Evolutionary conservation across 1,139 yeast genomes (phyloP).

Genomic region (Candida dubliniensis): DNA sequence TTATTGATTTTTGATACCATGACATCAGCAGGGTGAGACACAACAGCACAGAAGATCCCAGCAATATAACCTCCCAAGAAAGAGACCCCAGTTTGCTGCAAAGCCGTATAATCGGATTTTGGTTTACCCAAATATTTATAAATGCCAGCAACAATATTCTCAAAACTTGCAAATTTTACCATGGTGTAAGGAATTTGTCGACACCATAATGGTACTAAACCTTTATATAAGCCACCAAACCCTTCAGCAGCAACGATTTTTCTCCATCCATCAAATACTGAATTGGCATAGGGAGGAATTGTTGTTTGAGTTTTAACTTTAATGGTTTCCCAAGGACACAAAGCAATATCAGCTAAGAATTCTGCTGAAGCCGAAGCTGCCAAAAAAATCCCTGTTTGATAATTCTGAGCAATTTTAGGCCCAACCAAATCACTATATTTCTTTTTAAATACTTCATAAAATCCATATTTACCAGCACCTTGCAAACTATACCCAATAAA

Average conservation of each 20-base stretch:
- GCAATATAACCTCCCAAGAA: constrained; percentile 95
- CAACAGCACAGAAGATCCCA: constrained; percentile 91
- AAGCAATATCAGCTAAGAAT: constrained; percentile 80
- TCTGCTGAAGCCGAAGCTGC: constrained; percentile 93
- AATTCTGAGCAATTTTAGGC: constrained; percentile 56
- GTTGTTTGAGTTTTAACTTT: constrained; percentile 93
- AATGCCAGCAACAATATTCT: constrained; percentile 76
- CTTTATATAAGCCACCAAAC: constrained; percentile 73
- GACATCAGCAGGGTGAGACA: constrained; percentile 96
- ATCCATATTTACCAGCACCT: constrained; percentile 96
- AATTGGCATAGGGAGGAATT: constrained; percentile 72
- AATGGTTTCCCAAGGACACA: constrained; percentile 93
- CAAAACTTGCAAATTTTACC: constrained; percentile 94
- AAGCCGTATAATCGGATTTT: constrained; percentile 36
- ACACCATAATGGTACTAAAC: constrained; percentile 86
- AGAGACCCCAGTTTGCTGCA: constrained; percentile 87
- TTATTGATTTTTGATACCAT: constrained; percentile 91
- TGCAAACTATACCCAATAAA: constrained; percentile 88
- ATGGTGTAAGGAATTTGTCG: constrained; percentile 96
- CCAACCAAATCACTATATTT: constrained; percentile 71
- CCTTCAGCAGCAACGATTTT: constrained; percentile 71
- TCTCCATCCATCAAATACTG: constrained; percentile 64
- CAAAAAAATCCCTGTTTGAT: constrained; percentile 72
- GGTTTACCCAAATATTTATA: constrained; percentile 54
- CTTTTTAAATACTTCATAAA: constrained; percentile 86